phyloP scores from a whole-genome alignment of 768 basidiomycete genomes.

The Hericium rajendrae region DNA sequence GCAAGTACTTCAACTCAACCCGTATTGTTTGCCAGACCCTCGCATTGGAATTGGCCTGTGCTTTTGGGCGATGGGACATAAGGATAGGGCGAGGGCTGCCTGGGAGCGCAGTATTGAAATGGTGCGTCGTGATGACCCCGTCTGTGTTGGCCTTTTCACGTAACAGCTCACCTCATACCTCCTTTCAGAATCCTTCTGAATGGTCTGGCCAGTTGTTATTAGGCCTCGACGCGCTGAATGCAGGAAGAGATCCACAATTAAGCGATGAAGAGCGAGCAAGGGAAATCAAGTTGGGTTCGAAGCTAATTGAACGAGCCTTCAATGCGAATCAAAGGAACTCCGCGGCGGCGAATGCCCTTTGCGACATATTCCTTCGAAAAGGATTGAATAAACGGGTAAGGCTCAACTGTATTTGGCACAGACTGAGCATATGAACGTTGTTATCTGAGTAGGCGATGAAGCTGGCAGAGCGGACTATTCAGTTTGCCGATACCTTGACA shows the following conservation, averaged over 20 bases:
- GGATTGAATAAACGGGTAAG: constrained; percentile 51
- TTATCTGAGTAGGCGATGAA: constrained; percentile 58
- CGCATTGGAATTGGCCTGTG: constrained; percentile 94
- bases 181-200: constrained; percentile 57
- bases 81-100: constrained; percentile 71
- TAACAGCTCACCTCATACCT: not conserved
- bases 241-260: constrained; percentile 63
- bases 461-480: constrained; percentile 87
- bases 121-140: constrained; percentile 35
- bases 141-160: not conserved
- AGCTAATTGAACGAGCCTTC: constrained; percentile 70
- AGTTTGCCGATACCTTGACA: constrained; percentile 84
- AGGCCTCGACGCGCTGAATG: constrained; percentile 80
- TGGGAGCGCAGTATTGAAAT: constrained; percentile 88
- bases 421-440: not conserved
- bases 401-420: not conserved
- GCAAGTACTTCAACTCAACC: constrained; percentile 67
- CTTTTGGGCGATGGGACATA: constrained; percentile 83
- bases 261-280: constrained; percentile 54
- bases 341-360: constrained; percentile 76
- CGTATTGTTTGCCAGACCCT: constrained; percentile 81
- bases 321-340: constrained; percentile 70
- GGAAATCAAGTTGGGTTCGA: constrained; percentile 56
- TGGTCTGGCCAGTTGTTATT: constrained; percentile 77
- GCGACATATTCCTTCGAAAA: constrained; percentile 69